phyloP scores from a whole-genome alignment of 2,329 filamentous ascomycete genomes.

The Fusarium pininemorale region DNA sequence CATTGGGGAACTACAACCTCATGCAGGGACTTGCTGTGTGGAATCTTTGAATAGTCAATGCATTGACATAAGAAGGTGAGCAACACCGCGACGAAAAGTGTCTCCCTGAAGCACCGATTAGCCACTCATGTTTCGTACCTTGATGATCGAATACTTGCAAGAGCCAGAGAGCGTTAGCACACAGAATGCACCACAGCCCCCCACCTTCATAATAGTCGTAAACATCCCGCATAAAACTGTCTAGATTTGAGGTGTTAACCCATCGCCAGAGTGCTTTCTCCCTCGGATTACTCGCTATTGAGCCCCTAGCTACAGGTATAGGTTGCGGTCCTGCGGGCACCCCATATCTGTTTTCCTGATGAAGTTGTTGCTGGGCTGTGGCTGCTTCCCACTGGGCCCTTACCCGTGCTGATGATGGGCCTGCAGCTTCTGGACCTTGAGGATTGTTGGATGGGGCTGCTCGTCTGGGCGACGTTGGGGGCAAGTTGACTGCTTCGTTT shows the following conservation, averaged over 20 bases:
- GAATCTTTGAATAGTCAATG: conserved; percentile 81
- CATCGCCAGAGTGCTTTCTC: conserved; percentile 91
- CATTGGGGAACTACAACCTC: conserved; percentile 76
- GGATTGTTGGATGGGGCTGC: conserved; percentile 11
- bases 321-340: conserved; percentile 32
- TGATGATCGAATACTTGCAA: conserved; percentile 62
- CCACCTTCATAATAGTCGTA: conserved; percentile 88
- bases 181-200: conserved; percentile 85
- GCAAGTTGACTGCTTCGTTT: conserved; percentile 45
- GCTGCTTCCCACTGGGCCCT: conserved; percentile 65
- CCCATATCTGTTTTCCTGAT: conserved; percentile 50
- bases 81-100: conserved; percentile 83
- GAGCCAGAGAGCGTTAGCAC: conserved; percentile 76
- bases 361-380: conserved; percentile 61
- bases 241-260: conserved; percentile 89
- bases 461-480: conserved; percentile 31
- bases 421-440: conserved; percentile 40
- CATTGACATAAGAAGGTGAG: conserved; percentile 87
- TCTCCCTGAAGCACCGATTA: conserved; percentile 63
- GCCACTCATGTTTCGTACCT: not conserved
- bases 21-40: conserved; percentile 65
- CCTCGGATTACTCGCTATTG: conserved; percentile 52
- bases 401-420: conserved; percentile 54
- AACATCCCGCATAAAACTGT: conserved; percentile 84
- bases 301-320: conserved; percentile 43